phyloP scores from a whole-genome alignment of 805 yeast genomes.

The Saccharomycopsis synnaedendra region DNA sequence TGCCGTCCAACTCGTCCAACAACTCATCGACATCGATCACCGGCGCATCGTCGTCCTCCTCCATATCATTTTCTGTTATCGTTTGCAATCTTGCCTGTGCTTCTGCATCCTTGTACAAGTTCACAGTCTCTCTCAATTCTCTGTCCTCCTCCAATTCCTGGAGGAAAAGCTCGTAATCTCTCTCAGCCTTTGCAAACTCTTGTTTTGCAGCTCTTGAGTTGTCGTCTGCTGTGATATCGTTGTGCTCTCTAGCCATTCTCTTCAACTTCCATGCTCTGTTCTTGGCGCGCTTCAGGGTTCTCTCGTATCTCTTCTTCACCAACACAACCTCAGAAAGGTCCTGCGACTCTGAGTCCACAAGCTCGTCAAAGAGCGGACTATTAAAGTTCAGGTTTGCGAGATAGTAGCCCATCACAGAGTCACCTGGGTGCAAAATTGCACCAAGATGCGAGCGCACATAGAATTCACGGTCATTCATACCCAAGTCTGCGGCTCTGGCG shows the following conservation, averaged over 20 bases:
- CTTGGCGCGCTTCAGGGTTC: constrained; percentile 65
- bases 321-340: constrained; percentile 76
- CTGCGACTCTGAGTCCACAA: constrained; percentile 37
- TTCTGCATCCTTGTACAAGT: constrained; percentile 62
- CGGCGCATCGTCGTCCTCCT: constrained; percentile 77
- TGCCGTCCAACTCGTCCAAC: constrained; percentile 87
- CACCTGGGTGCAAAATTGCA: constrained; percentile 92
- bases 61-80: constrained; percentile 35
- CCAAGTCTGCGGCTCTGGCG: constrained; percentile 83
- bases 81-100: constrained; percentile 20
- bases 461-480: constrained; percentile 71
- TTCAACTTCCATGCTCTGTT: constrained; percentile 83
- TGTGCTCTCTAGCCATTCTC: constrained; percentile 96
- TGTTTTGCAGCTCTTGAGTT: constrained; percentile 67
- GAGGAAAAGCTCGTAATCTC: constrained; percentile 89
- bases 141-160: constrained; percentile 96
- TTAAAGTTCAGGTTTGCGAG: constrained; percentile 80
- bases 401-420: constrained; percentile 86
- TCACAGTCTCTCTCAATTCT: constrained; percentile 84
- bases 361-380: constrained; percentile 69
- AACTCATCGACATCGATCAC: constrained; percentile 83
- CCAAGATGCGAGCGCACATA: constrained; percentile 89
- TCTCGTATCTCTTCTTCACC: constrained; percentile 79
- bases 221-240: constrained; percentile 69
- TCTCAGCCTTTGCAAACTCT: constrained; percentile 85